Evolutionary conservation across 2,329 filamentous ascomycete genomes (phyloP), one percentile per base, ranked within the genome.

Genomic region (Lecanicillium sp.): DNA sequence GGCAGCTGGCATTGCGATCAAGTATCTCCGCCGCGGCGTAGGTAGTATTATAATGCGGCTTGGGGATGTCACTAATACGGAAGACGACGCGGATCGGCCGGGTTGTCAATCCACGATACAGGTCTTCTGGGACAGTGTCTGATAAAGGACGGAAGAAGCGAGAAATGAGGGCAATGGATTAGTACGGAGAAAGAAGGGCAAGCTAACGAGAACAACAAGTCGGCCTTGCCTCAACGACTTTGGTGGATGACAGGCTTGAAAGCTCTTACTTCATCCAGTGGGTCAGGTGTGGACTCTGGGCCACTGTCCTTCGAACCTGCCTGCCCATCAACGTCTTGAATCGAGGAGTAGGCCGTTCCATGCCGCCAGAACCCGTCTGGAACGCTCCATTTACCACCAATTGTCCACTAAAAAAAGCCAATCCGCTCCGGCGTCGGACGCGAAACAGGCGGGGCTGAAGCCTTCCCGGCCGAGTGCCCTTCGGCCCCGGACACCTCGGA

Each of bases 301-400:
- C 11, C 25, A 22, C 16, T 15, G 38, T 30, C 20, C 18, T 40
- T 19, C 22, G 28, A 25, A 17, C 15, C 25, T 29, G 18, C 18
- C 22, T 18, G 30, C 16, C 19, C 38, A 32, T 41, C 36, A 20
- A 34, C 32, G 27, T 32, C 6, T 6, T 13, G 14, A n/a, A 30
- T 22, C 29, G 29, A n/a, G 29, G 14, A 30, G 14, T 41, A 37
- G 31, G 37, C 40, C 40, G 40, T 37, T 34, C 16, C 12, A 41
- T 41, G 40, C 40, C 40, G 35, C 40, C 35, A 18, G 30, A 41
- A 41, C 30, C 30, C 40, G 40, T 37, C 30, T 37, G 37, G 37
- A 25, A 25, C 6, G 22, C 22, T 25, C 22, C 7, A 6, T 11
- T 25, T 7, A 11, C 22, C 22, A 25, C 22, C 22, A 25, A 25